Base-by-base conservation (phyloP, 805 yeast species). In the Barnettozyma pratensis region DNA sequence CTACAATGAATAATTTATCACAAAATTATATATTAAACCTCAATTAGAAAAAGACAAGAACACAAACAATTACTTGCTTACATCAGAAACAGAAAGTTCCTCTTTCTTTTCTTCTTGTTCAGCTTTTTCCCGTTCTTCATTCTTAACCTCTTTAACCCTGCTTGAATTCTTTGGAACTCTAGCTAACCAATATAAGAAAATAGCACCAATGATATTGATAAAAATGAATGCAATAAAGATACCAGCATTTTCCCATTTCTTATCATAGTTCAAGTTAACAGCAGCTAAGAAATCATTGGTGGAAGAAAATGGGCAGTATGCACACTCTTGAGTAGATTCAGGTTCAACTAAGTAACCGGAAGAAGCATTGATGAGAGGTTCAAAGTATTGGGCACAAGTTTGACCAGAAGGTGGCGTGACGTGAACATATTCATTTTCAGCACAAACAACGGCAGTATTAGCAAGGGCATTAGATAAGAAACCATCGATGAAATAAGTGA, bases 231-330 rank as follows among this genome's bases (percentile, higher is more conserved):
- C 72, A 67, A 70, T 67, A 62, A 76, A 67, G 54, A 81, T 71
- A 55, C 87, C 87, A 54, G 72, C 73, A 61, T 81, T 77, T 73
- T 87, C 78, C 86, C 87, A 81, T 69, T 83, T 77, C 57, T 77
- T 69, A n/a, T 56, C 49, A 64, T 69, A 73, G 27, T 57, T 56
- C 41, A 71, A 67, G 46, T 65, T 61, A 52, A 66, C 74, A 64
- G 62, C 51, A 0, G 50, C 65, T 65, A 88, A 77, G 63, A 71
- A 89, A 4, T 68, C 72, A 63, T 87, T 79, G 19, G 92, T 86
- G n/a, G 64, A 55, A 11, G 67, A 55, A 58, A 77, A 69, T 36
- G 79, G 66, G 67, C 96, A 87, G 69, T 69, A 84, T 7, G 65
- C 53, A 68, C 96, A 88, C 10, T 58, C 47, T 1, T 66, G 58